Evolutionary conservation across 805 yeast genomes (phyloP), one percentile per base, ranked within the genome.

Genomic region (Cyberlindnera meyerae): DNA sequence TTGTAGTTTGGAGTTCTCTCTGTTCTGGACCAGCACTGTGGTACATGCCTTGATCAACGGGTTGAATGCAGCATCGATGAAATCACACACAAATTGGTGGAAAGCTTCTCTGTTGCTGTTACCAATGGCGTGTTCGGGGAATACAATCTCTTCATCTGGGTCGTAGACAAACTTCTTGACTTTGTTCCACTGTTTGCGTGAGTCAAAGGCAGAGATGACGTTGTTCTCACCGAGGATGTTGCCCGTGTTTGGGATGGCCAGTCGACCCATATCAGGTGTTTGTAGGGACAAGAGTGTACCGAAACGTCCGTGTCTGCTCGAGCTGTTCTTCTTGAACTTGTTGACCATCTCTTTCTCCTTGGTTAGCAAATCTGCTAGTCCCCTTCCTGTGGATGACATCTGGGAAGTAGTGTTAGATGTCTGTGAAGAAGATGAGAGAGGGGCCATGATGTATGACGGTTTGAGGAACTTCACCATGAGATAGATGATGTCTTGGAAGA

Each of bases 281-380:
- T 80, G 77, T 21, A 90, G 67, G 2, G 95, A 79, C 9, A 88
- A 59, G 44, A 89, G 63, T 0, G 97, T 79, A 1, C 98, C 98
- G 63, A 90, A 90, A 35, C 95, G 70, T 3, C 93, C 89, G 55
- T 90, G 98, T 31, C 98, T 71, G 1, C 86, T 70, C 1, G 84
- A 72, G 2, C 78, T 65, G 35, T 67, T 61, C 56, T 70, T 72
- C 20, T 66, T 64, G 33, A 77, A 68, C 24, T 58, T 53, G 27
- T 62, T 65, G 40, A 73, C 75, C 42, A 80, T 55, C 22, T 68
- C 67, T 15, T 70, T 66, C 52, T 90, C 97, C 36, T 70, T 70
- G 2, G 65, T 62, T n/a, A 87, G 62, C 7, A 85, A 55, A 15
- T 69, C 73, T 6, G 47, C 40, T 8, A 51, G 48, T 8, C 34